These are phyloP conservation scores for Tylopilus sp. DNA, from an alignment of 768 basidiomycete genomes.

Conservation along the genomic window DNA sequence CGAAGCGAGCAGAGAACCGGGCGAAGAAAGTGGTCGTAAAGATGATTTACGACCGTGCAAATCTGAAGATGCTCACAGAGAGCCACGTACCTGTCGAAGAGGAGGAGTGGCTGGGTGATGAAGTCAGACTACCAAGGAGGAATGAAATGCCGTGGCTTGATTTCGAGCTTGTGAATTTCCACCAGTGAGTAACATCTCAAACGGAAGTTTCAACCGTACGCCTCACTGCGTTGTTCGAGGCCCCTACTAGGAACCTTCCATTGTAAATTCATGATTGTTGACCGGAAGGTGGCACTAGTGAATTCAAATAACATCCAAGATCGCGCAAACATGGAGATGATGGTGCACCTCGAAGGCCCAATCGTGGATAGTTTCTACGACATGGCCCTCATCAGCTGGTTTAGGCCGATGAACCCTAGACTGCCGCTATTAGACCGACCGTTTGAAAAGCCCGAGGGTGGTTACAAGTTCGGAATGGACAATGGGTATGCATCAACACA, in stretches of 20 bases:
- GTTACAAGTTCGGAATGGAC: slow-evolving; percentile 39
- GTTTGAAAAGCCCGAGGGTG: slow-evolving; percentile 28
- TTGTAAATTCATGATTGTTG: slow-evolving; percentile 66
- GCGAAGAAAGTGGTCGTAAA: slow-evolving; percentile 56
- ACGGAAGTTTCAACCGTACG: background rate
- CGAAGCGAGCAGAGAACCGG: slow-evolving; percentile 42
- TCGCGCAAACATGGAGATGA: slow-evolving; percentile 53
- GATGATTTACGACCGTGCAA: slow-evolving; percentile 68
- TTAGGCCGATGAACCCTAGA: slow-evolving; percentile 43
- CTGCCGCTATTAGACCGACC: slow-evolving; percentile 39
- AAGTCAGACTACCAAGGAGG: slow-evolving; percentile 48
- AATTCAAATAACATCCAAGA: slow-evolving; percentile 71
- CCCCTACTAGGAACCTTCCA: slow-evolving; percentile 67
- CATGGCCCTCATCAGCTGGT: slow-evolving; percentile 62
- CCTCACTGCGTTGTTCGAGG: slow-evolving; percentile 17
- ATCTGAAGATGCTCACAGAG: slow-evolving; percentile 45
- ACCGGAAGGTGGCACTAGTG: slow-evolving; percentile 61
- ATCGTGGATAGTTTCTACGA: slow-evolving; percentile 71
- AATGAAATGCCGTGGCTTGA: slow-evolving; percentile 59
- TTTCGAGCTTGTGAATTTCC: slow-evolving; percentile 58
- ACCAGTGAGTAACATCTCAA: slow-evolving; percentile 28
- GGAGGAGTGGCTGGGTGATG: slow-evolving; percentile 40
- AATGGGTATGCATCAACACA: slow-evolving; percentile 29
- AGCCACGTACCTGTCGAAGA: slow-evolving; percentile 47
- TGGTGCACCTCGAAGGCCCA: slow-evolving; percentile 67